Evolutionary conservation across 306 rosid species (phyloP).

Genomic region (Cucumis hystrix): DNA sequence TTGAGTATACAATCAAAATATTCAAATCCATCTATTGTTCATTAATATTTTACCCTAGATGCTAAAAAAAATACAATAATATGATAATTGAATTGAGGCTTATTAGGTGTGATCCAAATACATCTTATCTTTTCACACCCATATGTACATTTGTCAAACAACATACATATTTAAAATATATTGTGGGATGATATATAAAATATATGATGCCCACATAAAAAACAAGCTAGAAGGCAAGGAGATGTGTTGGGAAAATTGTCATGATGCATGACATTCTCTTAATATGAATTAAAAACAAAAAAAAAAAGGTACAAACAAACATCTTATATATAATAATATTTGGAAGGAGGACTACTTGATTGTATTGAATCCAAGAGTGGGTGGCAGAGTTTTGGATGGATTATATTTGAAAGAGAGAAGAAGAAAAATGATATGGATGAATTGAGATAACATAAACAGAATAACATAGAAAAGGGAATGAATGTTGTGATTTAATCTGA

Average conservation of each 20-base stretch:
- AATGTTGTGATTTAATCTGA: background rate
- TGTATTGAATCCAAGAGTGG: background rate
- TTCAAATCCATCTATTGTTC: background rate
- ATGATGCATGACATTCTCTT: background rate
- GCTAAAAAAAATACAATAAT: background rate
- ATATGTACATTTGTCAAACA: background rate
- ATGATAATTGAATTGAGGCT: background rate
- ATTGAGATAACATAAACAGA: background rate
- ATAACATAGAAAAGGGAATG: background rate
- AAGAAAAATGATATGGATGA: background rate
- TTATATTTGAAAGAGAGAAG: background rate
- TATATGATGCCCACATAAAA: background rate
- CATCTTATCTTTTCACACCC: background rate
- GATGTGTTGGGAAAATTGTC: background rate
- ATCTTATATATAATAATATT: background rate
- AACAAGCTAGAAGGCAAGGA: background rate
- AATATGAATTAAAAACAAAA: background rate
- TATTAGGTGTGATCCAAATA: background rate
- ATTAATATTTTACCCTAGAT: background rate
- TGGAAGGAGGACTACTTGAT: background rate
- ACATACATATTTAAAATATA: background rate
- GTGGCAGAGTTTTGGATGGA: conserved; percentile 1
- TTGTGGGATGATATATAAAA: background rate
- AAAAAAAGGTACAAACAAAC: background rate
- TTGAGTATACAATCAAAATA: background rate